Evolutionary conservation across 495 filamentous ascomycete species (phyloP).

Genomic region (Penicillium bialowiezense): DNA sequence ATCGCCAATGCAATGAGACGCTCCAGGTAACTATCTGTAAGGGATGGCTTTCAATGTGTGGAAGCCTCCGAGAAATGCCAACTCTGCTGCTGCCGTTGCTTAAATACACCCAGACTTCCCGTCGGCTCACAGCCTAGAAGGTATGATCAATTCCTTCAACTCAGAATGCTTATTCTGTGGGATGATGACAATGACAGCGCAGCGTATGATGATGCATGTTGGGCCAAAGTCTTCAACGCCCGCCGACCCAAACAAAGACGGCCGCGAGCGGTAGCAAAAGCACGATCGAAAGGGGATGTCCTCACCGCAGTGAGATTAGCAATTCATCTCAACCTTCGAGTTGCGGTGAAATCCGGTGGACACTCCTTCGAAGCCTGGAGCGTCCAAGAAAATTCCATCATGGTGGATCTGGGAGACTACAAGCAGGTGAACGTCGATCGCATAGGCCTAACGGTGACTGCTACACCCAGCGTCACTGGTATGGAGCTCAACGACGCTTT

Average conservation of each 20-base stretch:
- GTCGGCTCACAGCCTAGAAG: no score
- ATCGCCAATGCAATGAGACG: no score
- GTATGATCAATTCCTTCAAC: no score
- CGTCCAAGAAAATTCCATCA: constrained; percentile 46
- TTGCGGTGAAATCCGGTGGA: constrained; percentile 53
- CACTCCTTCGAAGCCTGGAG: constrained; percentile 55
- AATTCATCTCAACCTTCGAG: constrained; percentile 27
- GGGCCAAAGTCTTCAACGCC: constrained; percentile 36
- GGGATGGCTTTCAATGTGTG: no score
- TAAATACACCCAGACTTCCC: no score
- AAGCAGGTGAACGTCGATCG: constrained; percentile 35
- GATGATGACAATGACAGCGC: constrained; percentile 3
- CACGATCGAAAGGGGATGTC: constrained; percentile 36
- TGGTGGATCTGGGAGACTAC: constrained; percentile 46
- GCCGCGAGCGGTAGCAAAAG: constrained; percentile 45
- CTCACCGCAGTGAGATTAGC: constrained; percentile 45
- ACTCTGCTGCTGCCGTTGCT: no score
- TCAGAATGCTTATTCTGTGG: constrained; percentile 12
- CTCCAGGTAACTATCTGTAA: no score
- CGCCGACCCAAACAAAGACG: constrained; percentile 35
- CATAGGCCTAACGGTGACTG: constrained; percentile 27
- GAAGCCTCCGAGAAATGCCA: no score
- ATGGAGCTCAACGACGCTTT: constrained; percentile 40
- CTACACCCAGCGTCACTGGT: constrained; percentile 45
- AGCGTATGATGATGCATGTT: constrained; percentile 32